phyloP scores from a whole-genome alignment of 1,139 yeast genomes.

The Hyphopichia burtonii region DNA sequence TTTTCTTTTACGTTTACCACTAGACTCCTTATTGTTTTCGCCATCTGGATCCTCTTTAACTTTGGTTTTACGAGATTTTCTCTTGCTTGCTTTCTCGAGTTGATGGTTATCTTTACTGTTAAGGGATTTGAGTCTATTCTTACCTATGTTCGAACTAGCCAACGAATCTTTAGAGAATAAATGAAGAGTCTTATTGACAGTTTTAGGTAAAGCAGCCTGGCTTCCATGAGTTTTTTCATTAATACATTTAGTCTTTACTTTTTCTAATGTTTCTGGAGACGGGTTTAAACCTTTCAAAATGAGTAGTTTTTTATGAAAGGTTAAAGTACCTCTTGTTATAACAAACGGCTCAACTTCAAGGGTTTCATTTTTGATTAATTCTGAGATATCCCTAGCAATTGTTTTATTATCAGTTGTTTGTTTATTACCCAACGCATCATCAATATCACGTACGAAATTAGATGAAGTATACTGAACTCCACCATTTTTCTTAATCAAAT shows the following conservation, averaged over 20 bases:
- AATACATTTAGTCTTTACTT: slow-evolving; percentile 23
- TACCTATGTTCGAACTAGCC: background rate
- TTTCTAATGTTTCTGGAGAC: slow-evolving; percentile 24
- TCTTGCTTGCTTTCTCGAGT: background rate
- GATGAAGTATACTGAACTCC: slow-evolving; percentile 43
- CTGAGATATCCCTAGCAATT: slow-evolving; percentile 41
- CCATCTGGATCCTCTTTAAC: no score
- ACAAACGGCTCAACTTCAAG: slow-evolving; percentile 29
- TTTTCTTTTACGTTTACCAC: no score
- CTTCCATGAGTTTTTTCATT: slow-evolving; percentile 3
- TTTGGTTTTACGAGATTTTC: no score
- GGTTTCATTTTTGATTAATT: slow-evolving; percentile 20
- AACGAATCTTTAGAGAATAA: background rate
- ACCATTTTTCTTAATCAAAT: slow-evolving; percentile 37
- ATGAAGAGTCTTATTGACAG: background rate
- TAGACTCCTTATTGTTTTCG: no score
- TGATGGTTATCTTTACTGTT: background rate
- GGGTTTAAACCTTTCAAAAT: slow-evolving; percentile 32
- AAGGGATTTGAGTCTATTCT: background rate
- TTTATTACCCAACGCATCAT: slow-evolving; percentile 30
- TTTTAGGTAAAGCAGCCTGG: background rate
- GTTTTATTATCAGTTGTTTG: slow-evolving; percentile 51
- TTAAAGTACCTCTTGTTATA: slow-evolving; percentile 29
- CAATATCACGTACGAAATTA: slow-evolving; percentile 34
- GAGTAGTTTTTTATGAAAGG: slow-evolving; percentile 32